Base-by-base conservation (phyloP, 208 protist genomes). In the Leishmania lainsoni region DNA sequence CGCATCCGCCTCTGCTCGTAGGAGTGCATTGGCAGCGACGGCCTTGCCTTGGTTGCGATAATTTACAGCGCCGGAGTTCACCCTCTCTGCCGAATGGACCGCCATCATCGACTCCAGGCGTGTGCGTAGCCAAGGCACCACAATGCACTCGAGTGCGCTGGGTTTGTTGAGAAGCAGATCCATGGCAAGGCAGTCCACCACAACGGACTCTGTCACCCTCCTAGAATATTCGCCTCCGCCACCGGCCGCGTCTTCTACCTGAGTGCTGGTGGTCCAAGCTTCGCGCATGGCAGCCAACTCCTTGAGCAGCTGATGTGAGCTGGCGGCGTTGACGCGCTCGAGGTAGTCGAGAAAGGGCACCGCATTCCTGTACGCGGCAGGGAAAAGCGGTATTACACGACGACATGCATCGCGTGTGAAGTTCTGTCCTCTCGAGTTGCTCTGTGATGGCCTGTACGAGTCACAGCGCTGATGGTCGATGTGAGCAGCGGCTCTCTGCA, bases 131-230 rank as follows among this genome's bases (percentile, higher is more conserved):
- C 86, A 78, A 49, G 93, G 93, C 58, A 93, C 82, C 9, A 93
- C 80, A 52, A 96, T 72, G 51, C 82, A 66, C 45, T 81, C 76
- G 42, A 94, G 59, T 26, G 87, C 84, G 1, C 63, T 81, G 0
- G 75, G 69, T 9, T 79, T 72, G 82, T 94, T 96, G 39, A 94
- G 66, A 49, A 96, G 73, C n/a, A 91, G 85, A n/a, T 86, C 89
- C 59, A 96, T 78, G 10, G 87, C 84, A 29, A 91, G 80, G 68
- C 85, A 83, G 76, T 91, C 87, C 0, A 88, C 83, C 63, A 82
- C 84, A 42, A 86, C 80, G 32, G 52, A 78, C 68, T 83, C 65
- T 26, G 61, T 32, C 0, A 8, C 20, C 26, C 39, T 35, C 48
- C 42, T 75, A 1, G 22, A 2, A 17, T 63, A 56, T 5, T 22